Percentiles rank a stretch among this genome's conserved stretches.
phyloP scores from a whole-genome alignment of 768 basidiomycete species.

The Pholiota microspora region DNA sequence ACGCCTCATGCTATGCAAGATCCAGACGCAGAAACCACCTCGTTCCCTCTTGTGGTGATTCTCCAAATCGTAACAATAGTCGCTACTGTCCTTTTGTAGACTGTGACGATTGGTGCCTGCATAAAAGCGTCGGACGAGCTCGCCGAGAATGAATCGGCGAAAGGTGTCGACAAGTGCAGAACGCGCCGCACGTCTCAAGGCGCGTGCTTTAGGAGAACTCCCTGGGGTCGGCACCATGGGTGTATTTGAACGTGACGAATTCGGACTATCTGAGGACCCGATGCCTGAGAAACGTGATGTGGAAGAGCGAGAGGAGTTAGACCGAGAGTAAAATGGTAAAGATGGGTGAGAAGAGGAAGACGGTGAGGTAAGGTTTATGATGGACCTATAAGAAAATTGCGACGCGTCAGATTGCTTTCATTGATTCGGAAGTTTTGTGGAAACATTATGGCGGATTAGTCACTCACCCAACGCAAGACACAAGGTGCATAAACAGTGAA shows the following conservation, averaged over 20 bases:
- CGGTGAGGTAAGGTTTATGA: slow-evolving; percentile 29
- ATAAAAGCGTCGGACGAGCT: slow-evolving; percentile 37
- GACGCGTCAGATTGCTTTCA: not conserved
- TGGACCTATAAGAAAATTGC: slow-evolving; percentile 21
- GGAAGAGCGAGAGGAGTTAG: slow-evolving; percentile 15
- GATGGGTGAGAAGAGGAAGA: slow-evolving; percentile 24
- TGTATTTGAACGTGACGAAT: slow-evolving; percentile 22
- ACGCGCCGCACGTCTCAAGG: slow-evolving; percentile 59
- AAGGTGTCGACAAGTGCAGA: slow-evolving; percentile 67
- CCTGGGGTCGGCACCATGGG: slow-evolving; percentile 25
- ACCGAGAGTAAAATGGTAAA: slow-evolving; percentile 19
- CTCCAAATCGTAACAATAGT: slow-evolving; percentile 5
- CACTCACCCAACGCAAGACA: slow-evolving; percentile 50
- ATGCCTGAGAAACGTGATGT: slow-evolving; percentile 19
- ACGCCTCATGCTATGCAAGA: slow-evolving; percentile 52
- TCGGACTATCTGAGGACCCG: slow-evolving; percentile 17
- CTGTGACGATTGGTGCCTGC: slow-evolving; percentile 23
- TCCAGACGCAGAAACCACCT: slow-evolving; percentile 53
- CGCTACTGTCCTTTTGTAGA: slow-evolving; percentile 7
- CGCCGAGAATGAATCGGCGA: slow-evolving; percentile 56
- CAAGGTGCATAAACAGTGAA: slow-evolving; percentile 66
- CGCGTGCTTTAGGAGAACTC: slow-evolving; percentile 30
- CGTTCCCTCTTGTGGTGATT: slow-evolving; percentile 12
- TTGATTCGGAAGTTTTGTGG: too few relatives aligned
- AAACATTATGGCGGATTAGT: too few relatives aligned